These are phyloP conservation scores for Diaporthe humulicola DNA, from an alignment of 2,329 filamentous ascomycete species.

Conservation along the genomic window DNA sequence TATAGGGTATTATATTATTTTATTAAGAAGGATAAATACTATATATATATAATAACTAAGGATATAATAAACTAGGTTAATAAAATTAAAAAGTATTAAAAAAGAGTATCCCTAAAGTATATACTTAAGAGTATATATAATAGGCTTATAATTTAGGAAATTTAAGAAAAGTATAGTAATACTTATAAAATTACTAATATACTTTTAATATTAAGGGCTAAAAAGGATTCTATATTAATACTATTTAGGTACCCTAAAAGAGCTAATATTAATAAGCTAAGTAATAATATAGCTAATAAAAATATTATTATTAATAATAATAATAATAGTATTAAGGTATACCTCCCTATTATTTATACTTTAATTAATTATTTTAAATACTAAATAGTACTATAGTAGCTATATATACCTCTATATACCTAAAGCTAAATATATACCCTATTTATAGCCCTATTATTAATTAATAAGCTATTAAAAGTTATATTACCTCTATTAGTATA, in stretches of 20 bases:
- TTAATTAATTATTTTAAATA: not conserved
- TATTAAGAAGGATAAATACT: not conserved
- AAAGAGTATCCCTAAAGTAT: not conserved
- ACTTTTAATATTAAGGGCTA: not conserved
- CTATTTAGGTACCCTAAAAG: not conserved
- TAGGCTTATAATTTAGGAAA: not conserved
- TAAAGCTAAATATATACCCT: not conserved
- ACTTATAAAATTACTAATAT: not conserved
- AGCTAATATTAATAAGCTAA: not conserved
- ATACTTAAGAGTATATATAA: too few species aligned
- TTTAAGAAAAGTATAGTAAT: not conserved
- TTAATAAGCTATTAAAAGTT: not conserved
- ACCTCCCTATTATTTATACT: not conserved
- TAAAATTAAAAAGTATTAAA: not conserved
- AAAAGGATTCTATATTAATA: not conserved
- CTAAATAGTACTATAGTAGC: not conserved
- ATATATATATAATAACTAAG: not conserved
- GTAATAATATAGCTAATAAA: not conserved
- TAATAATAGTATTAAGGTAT: not conserved
- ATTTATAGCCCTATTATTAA: not conserved
- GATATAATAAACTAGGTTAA: not conserved
- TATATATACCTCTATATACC: not conserved
- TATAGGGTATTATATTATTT: not conserved
- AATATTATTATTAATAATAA: not conserved
- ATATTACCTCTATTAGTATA: not conserved